Evolutionary conservation across 495 filamentous ascomycete genomes (phyloP).

Genomic region (Talaromyces liani): DNA sequence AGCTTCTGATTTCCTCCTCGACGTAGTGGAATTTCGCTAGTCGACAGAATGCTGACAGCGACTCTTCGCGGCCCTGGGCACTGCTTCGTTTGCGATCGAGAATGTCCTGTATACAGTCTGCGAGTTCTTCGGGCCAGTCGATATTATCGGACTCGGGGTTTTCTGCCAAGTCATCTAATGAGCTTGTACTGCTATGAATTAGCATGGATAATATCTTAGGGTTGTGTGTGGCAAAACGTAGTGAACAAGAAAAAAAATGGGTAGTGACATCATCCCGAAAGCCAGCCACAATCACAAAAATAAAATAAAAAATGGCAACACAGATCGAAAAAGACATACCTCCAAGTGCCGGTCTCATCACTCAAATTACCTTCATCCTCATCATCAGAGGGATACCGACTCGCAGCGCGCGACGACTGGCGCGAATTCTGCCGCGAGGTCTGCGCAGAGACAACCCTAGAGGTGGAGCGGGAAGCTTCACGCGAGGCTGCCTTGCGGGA

Average conservation of each 20-base stretch:
- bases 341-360: conserved; percentile 57
- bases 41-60: conserved; percentile 60
- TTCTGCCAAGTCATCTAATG: conserved; percentile 53
- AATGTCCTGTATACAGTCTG: conserved; percentile 70
- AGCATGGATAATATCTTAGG: neutral
- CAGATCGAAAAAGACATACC: conserved; percentile 37
- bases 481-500: conserved; percentile 81
- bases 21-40: conserved; percentile 69
- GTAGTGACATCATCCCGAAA: conserved; percentile 32
- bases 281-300: conserved; percentile 17
- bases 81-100: conserved; percentile 81
- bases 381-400: conserved; percentile 64
- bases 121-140: conserved; percentile 60
- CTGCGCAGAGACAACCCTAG: conserved; percentile 53
- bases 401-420: conserved; percentile 38
- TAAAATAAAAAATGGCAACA: conserved; percentile 14
- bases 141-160: conserved; percentile 48
- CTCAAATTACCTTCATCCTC: conserved; percentile 61
- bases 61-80: conserved; percentile 69
- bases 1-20: conserved; percentile 54
- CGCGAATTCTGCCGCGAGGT: conserved; percentile 55
- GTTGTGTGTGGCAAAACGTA: neutral
- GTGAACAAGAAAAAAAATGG: neutral
- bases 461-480: conserved; percentile 57
- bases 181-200: conserved; percentile 25